Base-by-base conservation (phyloP, 768 basidiomycete species). In the Tylopilus subfusipes region DNA sequence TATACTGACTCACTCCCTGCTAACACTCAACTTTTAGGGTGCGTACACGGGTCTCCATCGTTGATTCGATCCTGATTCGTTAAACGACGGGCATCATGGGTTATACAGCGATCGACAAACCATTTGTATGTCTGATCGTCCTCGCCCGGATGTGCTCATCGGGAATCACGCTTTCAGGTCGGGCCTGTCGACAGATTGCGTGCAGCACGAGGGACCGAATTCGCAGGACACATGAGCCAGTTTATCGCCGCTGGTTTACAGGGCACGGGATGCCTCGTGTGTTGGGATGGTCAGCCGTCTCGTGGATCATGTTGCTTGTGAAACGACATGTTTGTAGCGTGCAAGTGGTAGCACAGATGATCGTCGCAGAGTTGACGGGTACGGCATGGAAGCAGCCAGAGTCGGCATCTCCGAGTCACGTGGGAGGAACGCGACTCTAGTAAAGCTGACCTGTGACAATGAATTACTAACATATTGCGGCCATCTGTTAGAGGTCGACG, bases 231-330 rank as follows among this genome's bases (percentile, higher is more conserved):
- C 53, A 60, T 75, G 7, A 85, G 86, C 0, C 88, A 90, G 57
- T 90, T 82, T 63, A 82, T 91, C 14, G 74, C 83, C 8, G 88
- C 84, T 0, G 90, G 88, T 4, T 90, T 60, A 76, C 81, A 0
- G 90, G 90, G 2, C 90, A 91, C 58, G 90, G 90, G 0, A 91
- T 92, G 88, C 82, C 89, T 5, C 81, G 86, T 5, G 82, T 85
- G 0, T 90, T 79, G 65, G 82, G 79, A 29, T 89, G 87, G 88
- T 63, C 4, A 30, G 42, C 7, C 9, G 18, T 31, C 31, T 29
- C 34, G n/a, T n/a, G n/a, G n/a, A n/a, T n/a, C n/a, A n/a, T n/a
- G n/a, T n/a, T n/a, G n/a, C n/a, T n/a, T n/a, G n/a, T n/a, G n/a
- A n/a, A n/a, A n/a, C n/a, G n/a, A n/a, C n/a, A n/a, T n/a, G n/a